Evolutionary conservation across 306 rosid genomes (phyloP), one percentile per base, ranked within the genome.

Genomic region (Vigna angularis): DNA sequence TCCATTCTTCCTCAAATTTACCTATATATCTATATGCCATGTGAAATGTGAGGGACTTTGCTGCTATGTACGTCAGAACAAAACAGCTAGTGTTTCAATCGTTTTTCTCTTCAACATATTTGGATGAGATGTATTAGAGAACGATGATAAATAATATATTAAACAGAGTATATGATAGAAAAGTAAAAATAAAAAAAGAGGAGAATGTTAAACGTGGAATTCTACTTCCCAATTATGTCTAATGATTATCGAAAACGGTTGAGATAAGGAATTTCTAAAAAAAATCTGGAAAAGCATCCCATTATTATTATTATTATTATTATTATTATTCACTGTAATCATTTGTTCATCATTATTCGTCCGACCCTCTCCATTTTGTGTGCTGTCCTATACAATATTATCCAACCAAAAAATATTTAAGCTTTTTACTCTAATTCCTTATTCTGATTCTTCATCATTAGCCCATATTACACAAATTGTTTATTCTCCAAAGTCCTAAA

Each of bases 301-400:
- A 59, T 24, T 61, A 47, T 66, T 57, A 26, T 50, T 34, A 56
- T 66, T 20, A 22, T 24, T 22, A 22, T 22, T 20, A 20, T 20
- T 18, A 18, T 4, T 14, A 49, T 57, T 58, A 58, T 58, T 48
- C 55, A 68, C 45, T 38, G 65, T 22, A 59, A 79, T 79, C 72
- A 79, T 79, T 72, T 38, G 38, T 26, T 52, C 66, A 71, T 71
- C 36, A 62, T 79, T 38, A 57, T 7, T 58, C 67, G n/a, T 67
- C 75, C 81, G 9, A 17, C 59, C 75, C 68, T 44, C 70, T 65
- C 17, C 59, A 20, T 58, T 4, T 16, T 26, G 24, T 38, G 20
- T 40, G 24, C 22, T 62, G 72, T 75, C 10, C 12, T 62, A 38
- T 7, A 30, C 70, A 50, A 47, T 38, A 38, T 52, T 12, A 34